These are phyloP conservation scores for Senna siamea DNA, from an alignment of 306 rosid genomes.

Conservation along the genomic window DNA sequence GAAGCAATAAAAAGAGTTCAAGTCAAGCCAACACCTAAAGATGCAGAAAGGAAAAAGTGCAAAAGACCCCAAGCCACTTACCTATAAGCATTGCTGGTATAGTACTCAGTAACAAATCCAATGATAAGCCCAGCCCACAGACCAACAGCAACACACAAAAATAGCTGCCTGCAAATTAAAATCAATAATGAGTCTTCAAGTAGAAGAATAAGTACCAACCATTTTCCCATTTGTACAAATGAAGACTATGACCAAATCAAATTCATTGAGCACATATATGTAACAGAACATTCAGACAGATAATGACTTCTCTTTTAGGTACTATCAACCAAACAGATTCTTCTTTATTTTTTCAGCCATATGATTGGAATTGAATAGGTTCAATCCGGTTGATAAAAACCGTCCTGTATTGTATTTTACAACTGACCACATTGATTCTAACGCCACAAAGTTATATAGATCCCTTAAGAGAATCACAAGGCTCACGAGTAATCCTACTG, in stretches of 20 bases:
- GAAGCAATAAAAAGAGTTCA: slow-evolving; percentile 21
- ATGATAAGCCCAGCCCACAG: slow-evolving; percentile 97
- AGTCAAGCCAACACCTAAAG: background rate
- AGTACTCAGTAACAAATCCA: slow-evolving; percentile 92
- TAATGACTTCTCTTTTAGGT: background rate
- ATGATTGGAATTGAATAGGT: background rate
- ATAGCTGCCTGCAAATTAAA: slow-evolving; percentile 78
- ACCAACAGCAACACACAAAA: slow-evolving; percentile 89
- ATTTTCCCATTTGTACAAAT: background rate
- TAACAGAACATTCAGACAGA: background rate
- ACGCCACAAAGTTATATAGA: background rate
- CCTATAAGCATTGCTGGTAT: slow-evolving; percentile 97
- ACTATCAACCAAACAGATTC: background rate
- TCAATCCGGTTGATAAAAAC: background rate
- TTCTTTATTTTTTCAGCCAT: background rate
- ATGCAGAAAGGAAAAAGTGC: background rate
- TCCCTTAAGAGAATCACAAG: background rate
- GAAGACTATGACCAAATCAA: background rate
- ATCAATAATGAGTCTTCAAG: slow-evolving; percentile 17
- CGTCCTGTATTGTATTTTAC: background rate
- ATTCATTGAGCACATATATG: background rate
- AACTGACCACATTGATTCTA: background rate
- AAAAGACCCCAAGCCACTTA: slow-evolving; percentile 35
- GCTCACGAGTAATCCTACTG: background rate
- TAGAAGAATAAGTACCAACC: background rate